Evolutionary conservation across 192 early-diverging fungal species (phyloP).

Genomic region (Podila epicladia): DNA sequence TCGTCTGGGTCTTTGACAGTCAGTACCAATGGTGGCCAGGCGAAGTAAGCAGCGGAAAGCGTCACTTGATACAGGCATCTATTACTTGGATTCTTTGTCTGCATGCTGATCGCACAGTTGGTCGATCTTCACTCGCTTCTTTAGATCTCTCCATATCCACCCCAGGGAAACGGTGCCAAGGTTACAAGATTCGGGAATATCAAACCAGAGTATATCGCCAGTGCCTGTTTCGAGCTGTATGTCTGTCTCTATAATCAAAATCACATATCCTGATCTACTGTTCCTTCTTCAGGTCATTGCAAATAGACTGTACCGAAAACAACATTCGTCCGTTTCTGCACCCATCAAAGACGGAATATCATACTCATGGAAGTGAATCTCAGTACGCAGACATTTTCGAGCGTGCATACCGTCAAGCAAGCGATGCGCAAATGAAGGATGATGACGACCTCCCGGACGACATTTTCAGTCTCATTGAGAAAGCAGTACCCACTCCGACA

Average conservation of each 20-base stretch:
- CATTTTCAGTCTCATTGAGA: constrained; percentile 13
- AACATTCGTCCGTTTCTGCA: constrained; percentile 29
- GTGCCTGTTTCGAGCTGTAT: too few species aligned
- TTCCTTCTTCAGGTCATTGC: constrained; percentile 11
- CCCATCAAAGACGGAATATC: background rate
- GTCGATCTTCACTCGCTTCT: background rate
- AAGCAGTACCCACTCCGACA: background rate
- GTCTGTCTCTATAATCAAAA: background rate
- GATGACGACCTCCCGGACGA: constrained; percentile 47
- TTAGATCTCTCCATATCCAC: constrained; percentile 35
- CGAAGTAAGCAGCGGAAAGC: constrained; percentile 8
- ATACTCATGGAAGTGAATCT: background rate
- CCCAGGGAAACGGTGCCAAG: constrained; percentile 12
- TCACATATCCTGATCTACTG: background rate
- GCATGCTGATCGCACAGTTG: background rate
- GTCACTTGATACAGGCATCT: background rate
- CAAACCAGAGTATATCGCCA: constrained; percentile 29
- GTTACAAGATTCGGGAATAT: constrained; percentile 31
- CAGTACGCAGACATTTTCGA: constrained; percentile 2
- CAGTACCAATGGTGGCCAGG: constrained; percentile 46
- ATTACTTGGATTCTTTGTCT: background rate
- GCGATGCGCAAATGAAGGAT: constrained; percentile 25
- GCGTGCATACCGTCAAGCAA: constrained; percentile 18
- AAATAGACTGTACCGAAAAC: constrained; percentile 19
- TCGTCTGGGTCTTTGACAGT: constrained; percentile 38